Conservation (phyloP, 331 rosid genomes). For the Prunus yedoensis region DNA sequence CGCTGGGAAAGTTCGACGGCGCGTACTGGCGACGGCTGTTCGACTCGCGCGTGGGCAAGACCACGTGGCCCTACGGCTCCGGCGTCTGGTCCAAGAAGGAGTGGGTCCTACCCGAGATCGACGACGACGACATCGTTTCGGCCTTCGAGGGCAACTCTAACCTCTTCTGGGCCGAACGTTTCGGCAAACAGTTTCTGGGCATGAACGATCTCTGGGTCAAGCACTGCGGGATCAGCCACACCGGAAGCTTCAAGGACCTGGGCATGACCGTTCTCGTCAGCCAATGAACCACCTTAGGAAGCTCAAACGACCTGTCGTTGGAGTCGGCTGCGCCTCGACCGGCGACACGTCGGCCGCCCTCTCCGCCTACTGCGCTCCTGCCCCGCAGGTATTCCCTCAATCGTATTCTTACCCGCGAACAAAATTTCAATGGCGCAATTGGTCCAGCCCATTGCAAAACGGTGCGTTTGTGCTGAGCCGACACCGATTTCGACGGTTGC, state of each 20-base stretch:
- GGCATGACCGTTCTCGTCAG: constrained; percentile 84
- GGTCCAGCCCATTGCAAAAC: constrained; percentile 77
- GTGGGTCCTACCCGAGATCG: constrained; percentile 84
- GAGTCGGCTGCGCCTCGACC: constrained; percentile 81
- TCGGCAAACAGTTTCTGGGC: constrained; percentile 68
- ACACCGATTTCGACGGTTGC: constrained; percentile 74
- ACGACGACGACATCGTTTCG: constrained; percentile 49
- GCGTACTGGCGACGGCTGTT: constrained; percentile 73
- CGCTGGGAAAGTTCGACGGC: constrained; percentile 55
- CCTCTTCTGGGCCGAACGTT: constrained; percentile 89
- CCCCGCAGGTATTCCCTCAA: constrained; percentile 71
- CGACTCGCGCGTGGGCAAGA: constrained; percentile 85
- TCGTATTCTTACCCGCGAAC: constrained; percentile 76
- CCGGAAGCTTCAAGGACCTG: constrained; percentile 76
- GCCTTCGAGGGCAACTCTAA: constrained; percentile 72
- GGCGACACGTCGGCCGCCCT: constrained; percentile 81
- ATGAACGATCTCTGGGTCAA: constrained; percentile 91
- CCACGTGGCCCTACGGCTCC: constrained; percentile 88
- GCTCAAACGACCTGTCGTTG: constrained; percentile 57
- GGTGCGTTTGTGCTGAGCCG: constrained; percentile 65
- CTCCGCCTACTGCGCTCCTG: constrained; percentile 89
- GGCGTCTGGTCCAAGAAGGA: constrained; percentile 93
- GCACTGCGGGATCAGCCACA: constrained; percentile 83
- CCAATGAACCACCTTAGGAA: constrained; percentile 67
- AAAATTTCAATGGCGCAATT: constrained; percentile 74